Percentiles rank a stretch among this genome's conserved stretches.
phyloP scores from a whole-genome alignment of 2,329 filamentous ascomycete species.

The Cordyceps farinosa region DNA sequence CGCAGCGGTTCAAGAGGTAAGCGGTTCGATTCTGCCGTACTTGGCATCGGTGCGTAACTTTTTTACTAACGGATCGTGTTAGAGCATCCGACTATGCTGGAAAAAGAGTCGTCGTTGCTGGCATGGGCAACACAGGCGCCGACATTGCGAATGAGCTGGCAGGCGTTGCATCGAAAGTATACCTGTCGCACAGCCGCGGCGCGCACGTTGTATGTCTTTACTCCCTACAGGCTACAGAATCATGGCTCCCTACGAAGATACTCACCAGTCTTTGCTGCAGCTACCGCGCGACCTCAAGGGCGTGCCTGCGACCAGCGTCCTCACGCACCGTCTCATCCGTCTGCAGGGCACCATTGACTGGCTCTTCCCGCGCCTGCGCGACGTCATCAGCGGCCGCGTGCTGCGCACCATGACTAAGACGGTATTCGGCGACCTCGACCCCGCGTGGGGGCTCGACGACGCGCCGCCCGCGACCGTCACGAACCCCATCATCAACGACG shows the following conservation, averaged over 20 bases:
- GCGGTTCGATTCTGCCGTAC: background rate
- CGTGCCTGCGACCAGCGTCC: slow-evolving; percentile 11
- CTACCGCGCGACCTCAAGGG: slow-evolving; percentile 12
- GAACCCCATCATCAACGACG: slow-evolving; percentile 28
- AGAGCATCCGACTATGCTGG: slow-evolving; percentile 33
- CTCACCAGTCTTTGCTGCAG: background rate
- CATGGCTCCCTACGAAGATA: background rate
- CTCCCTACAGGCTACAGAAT: too few species aligned
- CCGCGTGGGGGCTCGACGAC: slow-evolving; percentile 27
- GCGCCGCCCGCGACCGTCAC: slow-evolving; percentile 26
- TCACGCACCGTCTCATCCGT: slow-evolving; percentile 10
- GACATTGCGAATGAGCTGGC: slow-evolving; percentile 32
- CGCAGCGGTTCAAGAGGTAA: slow-evolving; percentile 33
- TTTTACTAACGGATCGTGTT: background rate
- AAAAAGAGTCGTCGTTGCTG: slow-evolving; percentile 43
- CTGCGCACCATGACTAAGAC: background rate
- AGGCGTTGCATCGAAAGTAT: slow-evolving; percentile 35
- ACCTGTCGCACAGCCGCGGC: slow-evolving; percentile 40
- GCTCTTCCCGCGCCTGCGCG: slow-evolving; percentile 7
- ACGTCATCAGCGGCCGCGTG: slow-evolving; percentile 5
- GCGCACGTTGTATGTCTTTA: slow-evolving; percentile 31
- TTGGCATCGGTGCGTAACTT: background rate
- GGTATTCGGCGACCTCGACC: slow-evolving; percentile 7
- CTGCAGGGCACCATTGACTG: slow-evolving; percentile 9
- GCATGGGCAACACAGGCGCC: slow-evolving; percentile 38